Evolutionary conservation across 805 yeast genomes (phyloP).

Genomic region (Starmerella powellii): DNA sequence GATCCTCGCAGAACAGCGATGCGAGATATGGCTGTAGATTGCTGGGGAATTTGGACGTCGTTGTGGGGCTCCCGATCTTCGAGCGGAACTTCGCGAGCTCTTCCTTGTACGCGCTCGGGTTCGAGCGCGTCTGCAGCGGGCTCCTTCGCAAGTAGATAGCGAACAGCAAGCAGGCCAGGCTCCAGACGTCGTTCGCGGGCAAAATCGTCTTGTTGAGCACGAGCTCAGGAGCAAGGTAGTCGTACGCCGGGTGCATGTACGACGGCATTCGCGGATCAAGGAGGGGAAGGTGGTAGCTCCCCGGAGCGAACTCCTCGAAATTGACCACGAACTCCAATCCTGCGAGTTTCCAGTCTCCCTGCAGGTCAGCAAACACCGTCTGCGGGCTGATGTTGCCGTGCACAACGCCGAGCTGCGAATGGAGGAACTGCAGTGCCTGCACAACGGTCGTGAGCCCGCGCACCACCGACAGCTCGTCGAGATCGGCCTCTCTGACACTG

Average conservation of each 20-base stretch:
- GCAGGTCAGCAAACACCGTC: conserved; percentile 59
- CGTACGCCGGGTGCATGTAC: conserved; percentile 56
- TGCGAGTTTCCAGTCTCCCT: conserved; percentile 84
- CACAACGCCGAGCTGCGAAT: conserved; percentile 57
- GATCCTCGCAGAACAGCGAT: conserved; percentile 35
- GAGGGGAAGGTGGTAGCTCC: conserved; percentile 56
- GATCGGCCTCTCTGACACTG: conserved; percentile 34
- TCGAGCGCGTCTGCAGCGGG: conserved; percentile 39
- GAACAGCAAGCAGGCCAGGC: conserved; percentile 66
- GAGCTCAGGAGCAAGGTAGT: conserved; percentile 77
- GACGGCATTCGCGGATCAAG: conserved; percentile 64
- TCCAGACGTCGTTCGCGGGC: conserved; percentile 67
- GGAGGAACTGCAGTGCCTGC: conserved; percentile 72
- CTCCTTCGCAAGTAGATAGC: conserved; percentile 47
- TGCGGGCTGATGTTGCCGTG: conserved; percentile 72
- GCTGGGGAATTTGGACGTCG: conserved; percentile 41
- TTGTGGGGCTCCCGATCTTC: conserved; percentile 30
- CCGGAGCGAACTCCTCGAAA: conserved; percentile 39
- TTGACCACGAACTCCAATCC: conserved; percentile 50
- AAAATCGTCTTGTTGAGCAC: conserved; percentile 52
- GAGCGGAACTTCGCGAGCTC: conserved; percentile 34
- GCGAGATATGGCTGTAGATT: conserved; percentile 25
- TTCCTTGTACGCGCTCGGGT: conserved; percentile 38
- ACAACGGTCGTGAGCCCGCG: conserved; percentile 73
- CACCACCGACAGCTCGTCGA: conserved; percentile 61